Base-by-base conservation (phyloP, 331 rosid species). In the Dryas integrifolia region DNA sequence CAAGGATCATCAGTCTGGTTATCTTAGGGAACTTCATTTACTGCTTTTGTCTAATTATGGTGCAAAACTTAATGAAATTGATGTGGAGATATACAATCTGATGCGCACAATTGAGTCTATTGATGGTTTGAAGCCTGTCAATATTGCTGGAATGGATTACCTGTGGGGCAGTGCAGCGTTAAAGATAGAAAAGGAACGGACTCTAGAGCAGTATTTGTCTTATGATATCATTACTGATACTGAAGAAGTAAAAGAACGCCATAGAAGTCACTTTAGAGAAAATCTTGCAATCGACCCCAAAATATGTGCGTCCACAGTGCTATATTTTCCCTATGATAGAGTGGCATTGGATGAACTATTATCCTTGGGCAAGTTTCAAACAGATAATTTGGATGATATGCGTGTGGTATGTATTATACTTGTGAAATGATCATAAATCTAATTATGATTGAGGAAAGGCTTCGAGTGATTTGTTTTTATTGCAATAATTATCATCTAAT, bases 11-110 rank as follows among this genome's bases (percentile, higher is more conserved):
- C 85, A 79, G 48, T 68, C 72, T 79, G 83, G 65, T 81, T 78
- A 91, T 81, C 81, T 89, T 40, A 85, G 77, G 72, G 85, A 88
- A 30, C 67, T 91, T 68, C 88, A 85, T 78, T 81, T 85, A 61
- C 88, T 85, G 52, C 91, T 94, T 63, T 51, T 80, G 74, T 82
- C 83, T 81, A 84, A 95, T 38, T 94, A 89, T 82, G 90, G 92
- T 62, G 92, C 92, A 62, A 91, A 89, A 70, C 71, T 84, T 10
- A 80, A 76, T 75, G 83, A 72, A 80, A 73, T 81, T 83, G 97
- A 94, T 75, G 70, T 86, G 76, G 83, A 72, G 62, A 86, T 91
- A 74, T 89, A 82, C 85, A 85, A 80, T 76, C 78, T 87, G 81
- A 82, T 89, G 68, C 82, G 75, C 67, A 76, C 86, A 58, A 86